A percentile compares a stretch with the other conserved stretches of the same genome.
Evolutionary conservation across 1,139 yeast species (phyloP).

Genomic region (Kurtzmaniella quercitrusa): DNA sequence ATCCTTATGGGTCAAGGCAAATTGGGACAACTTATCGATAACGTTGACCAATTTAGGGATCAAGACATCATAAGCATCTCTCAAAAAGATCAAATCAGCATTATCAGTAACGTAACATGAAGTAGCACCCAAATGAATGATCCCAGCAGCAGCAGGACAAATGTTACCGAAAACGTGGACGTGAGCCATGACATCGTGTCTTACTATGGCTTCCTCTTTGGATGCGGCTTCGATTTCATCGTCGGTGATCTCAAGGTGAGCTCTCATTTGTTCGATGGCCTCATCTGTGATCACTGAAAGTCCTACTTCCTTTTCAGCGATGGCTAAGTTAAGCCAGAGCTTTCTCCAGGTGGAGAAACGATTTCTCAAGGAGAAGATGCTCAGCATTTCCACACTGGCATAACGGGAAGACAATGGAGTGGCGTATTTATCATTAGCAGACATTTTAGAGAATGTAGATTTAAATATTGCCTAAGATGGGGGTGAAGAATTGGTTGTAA

Average conservation of each 20-base stretch:
- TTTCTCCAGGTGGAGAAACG: slow-evolving; percentile 98
- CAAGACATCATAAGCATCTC: slow-evolving; percentile 90
- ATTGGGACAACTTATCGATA: slow-evolving; percentile 80
- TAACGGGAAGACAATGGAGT: slow-evolving; percentile 96
- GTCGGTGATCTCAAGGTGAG: slow-evolving; percentile 79
- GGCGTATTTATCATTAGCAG: slow-evolving; percentile 63
- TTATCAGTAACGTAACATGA: slow-evolving; percentile 97
- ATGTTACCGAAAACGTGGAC: slow-evolving; percentile 91
- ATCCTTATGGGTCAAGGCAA: slow-evolving; percentile 90
- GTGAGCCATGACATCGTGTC: slow-evolving; percentile 99
- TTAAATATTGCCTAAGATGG: background rate
- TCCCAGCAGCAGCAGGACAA: slow-evolving; percentile 96
- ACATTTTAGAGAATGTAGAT: slow-evolving; percentile 16
- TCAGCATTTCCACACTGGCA: slow-evolving; percentile 96
- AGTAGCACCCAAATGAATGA: slow-evolving; percentile 97
- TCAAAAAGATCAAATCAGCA: slow-evolving; percentile 92
- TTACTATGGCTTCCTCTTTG: slow-evolving; percentile 92
- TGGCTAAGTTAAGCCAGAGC: slow-evolving; percentile 92
- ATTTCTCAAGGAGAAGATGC: slow-evolving; percentile 85
- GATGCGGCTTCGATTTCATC: slow-evolving; percentile 88
- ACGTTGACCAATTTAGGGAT: slow-evolving; percentile 96
- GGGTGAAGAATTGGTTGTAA: slow-evolving; percentile 2
- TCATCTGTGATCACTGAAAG: slow-evolving; percentile 79
- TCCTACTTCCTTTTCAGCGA: slow-evolving; percentile 92
- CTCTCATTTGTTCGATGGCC: slow-evolving; percentile 82